phyloP scores from a whole-genome alignment of 2,329 filamentous ascomycete species.

The Ophiocordyceps polyrhachis-furcata region DNA sequence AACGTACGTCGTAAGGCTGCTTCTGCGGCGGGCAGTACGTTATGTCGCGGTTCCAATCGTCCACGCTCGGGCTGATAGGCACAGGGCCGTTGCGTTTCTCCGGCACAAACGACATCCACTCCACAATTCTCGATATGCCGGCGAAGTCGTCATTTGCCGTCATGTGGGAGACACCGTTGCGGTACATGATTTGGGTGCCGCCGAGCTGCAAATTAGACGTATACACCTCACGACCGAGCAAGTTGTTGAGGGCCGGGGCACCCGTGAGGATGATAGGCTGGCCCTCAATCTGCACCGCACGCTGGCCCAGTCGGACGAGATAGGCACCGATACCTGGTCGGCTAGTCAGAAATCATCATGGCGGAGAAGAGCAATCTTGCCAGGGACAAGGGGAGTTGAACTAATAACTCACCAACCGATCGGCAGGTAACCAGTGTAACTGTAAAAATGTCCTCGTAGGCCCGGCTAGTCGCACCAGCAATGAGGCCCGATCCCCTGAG shows the following conservation, averaged over 20 bases:
- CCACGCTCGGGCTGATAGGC: constrained; percentile 71
- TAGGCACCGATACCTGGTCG: constrained; percentile 77
- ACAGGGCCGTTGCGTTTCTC: constrained; percentile 88
- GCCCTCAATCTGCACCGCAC: constrained; percentile 96
- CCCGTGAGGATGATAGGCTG: constrained; percentile 98
- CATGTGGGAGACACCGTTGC: constrained; percentile 98
- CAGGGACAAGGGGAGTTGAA: not conserved
- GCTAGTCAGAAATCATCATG: too few relatives aligned
- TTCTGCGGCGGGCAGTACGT: constrained; percentile 66
- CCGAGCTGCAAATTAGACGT: constrained; percentile 97
- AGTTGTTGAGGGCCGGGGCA: constrained; percentile 93
- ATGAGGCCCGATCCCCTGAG: constrained; percentile 94
- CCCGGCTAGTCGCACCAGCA: constrained; percentile 87
- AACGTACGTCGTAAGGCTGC: constrained; percentile 80
- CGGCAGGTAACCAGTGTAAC: constrained; percentile 94
- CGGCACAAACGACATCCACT: constrained; percentile 94
- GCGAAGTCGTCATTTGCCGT: constrained; percentile 95
- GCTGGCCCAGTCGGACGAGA: constrained; percentile 91
- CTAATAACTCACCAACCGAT: constrained; percentile 56
- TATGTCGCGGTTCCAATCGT: constrained; percentile 86
- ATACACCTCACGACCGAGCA: constrained; percentile 94
- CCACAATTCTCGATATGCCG: constrained; percentile 91
- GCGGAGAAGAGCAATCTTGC: constrained; percentile 4
- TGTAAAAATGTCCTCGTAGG: constrained; percentile 98
- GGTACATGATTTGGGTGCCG: constrained; percentile 99